Evolutionary conservation across 2,329 filamentous ascomycete species (phyloP).

Genomic region (Sphaerulina musiva): DNA sequence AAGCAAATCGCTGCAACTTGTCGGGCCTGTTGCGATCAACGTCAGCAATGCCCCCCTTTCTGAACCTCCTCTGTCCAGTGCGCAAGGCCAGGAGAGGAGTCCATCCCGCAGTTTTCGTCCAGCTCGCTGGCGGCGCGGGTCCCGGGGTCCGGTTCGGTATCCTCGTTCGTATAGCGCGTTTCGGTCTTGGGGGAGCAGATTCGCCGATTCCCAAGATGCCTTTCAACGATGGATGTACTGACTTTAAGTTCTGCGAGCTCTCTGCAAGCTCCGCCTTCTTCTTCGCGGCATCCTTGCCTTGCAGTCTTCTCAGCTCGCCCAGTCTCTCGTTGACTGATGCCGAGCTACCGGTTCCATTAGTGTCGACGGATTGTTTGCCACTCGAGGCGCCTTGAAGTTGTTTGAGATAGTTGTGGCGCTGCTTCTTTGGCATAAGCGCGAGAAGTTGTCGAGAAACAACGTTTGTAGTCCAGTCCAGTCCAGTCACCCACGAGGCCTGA

Average conservation of each 20-base stretch:
- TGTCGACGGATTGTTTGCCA: conserved; percentile 35
- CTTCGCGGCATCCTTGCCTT: conserved; percentile 32
- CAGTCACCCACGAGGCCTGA: conserved; percentile 2
- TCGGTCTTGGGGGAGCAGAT: conserved; percentile 41
- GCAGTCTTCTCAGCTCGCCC: conserved; percentile 41
- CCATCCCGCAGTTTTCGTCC: conserved; percentile 35
- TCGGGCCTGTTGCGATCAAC: conserved; percentile 25
- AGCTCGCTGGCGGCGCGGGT: conserved; percentile 43
- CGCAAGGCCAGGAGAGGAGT: conserved; percentile 16
- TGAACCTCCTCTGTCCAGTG: conserved; percentile 16
- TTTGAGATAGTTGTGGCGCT: conserved; percentile 34
- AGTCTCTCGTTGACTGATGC: conserved; percentile 43
- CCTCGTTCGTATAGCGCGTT: conserved; percentile 34
- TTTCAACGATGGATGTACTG: conserved; percentile 41
- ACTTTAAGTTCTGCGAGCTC: conserved; percentile 35
- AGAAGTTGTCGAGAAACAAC: neutral
- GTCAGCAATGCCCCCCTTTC: conserved; percentile 10
- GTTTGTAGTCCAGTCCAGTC: conserved; percentile 4
- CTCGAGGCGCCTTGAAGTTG: conserved; percentile 35
- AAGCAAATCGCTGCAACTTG: conserved; percentile 25
- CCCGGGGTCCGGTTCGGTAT: conserved; percentile 36
- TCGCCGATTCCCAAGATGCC: conserved; percentile 42
- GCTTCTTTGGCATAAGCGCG: conserved; percentile 43
- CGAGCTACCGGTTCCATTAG: conserved; percentile 20
- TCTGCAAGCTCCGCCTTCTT: conserved; percentile 42